Evolutionary conservation across 2,329 filamentous ascomycete genomes (phyloP), one percentile per base, ranked within the genome.

Genomic region (Hymenoscyphus infarciens): DNA sequence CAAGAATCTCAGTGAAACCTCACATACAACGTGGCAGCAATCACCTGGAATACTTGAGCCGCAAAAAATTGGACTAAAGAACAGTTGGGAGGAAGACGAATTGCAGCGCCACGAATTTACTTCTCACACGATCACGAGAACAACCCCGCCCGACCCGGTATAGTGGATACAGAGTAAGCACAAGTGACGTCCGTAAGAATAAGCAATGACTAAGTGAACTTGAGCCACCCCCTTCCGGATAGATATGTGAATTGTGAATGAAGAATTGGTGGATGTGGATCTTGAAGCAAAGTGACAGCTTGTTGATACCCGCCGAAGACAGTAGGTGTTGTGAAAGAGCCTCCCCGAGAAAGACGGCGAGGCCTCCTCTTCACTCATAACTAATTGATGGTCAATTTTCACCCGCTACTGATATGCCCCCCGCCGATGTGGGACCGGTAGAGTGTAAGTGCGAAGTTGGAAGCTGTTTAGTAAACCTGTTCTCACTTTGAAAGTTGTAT

Each of bases 141-240:
- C 45, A 22, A 49, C 45, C 45, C 45, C 45, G 19, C 39, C 11
- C 19, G 11, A 38, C 35, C 35, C 35, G 35, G 5, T 19, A 49
- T 13, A 25, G 45, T 52, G 45, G 45, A 13, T 52, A 52, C 45
- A 45, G 45, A 52, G 45, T 52, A 52, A 52, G 45, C 45, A 52
- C 45, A 22, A 52, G 5, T 52, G 19, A 22, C 2, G 10, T 25
- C 19, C 19, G 13, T 13, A 13, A 49, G 25, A 52, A 38, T 49
- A 22, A 52, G 45, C 19, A 22, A 25, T 52, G 45, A 52, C 45
- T 25, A 52, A 13, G 10, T 22, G 11, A 11, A 25, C 19, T 25
- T 52, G 45, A 19, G 3, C 19, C 42, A 19, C 10, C 19, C 42
- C 11, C 19, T 13, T 5, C 25, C 5, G 19, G 45, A 13, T 25